These are phyloP conservation scores for Yarrowia sp. DNA, from an alignment of 805 yeast genomes.

Conservation along the genomic window DNA sequence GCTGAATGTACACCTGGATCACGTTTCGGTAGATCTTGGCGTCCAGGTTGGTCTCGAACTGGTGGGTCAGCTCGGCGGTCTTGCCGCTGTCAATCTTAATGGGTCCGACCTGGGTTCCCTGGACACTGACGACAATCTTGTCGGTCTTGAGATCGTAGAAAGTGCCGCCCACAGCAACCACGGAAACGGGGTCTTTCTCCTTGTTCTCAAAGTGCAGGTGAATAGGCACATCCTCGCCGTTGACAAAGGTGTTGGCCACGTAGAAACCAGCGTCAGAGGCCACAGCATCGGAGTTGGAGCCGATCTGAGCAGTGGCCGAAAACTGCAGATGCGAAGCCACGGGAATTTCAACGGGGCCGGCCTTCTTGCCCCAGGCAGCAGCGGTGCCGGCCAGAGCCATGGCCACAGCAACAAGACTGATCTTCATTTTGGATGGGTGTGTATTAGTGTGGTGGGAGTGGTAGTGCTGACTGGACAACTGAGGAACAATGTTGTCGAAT, in stretches of 20 bases:
- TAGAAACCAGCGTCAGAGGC: conserved; percentile 14
- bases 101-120: conserved; percentile 57
- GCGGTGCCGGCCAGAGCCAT: conserved; percentile 21
- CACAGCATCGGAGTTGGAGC: conserved; percentile 22
- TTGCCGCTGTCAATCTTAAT: conserved; percentile 64
- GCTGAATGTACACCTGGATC: conserved; percentile 42
- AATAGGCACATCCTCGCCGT: conserved; percentile 46
- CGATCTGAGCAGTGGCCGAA: conserved; percentile 13
- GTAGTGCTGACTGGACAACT: not conserved
- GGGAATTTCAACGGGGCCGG: conserved; percentile 33
- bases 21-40: conserved; percentile 64
- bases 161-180: conserved; percentile 45
- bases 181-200: conserved; percentile 43
- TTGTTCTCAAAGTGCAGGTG: conserved; percentile 45
- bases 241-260: conserved; percentile 41
- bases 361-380: conserved; percentile 33
- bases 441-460: not conserved
- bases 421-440: conserved; percentile 11
- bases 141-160: conserved; percentile 42
- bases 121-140: conserved; percentile 36
- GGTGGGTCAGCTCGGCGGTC: conserved; percentile 58
- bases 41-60: conserved; percentile 24
- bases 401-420: conserved; percentile 31
- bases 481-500: not conserved
- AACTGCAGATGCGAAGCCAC: conserved; percentile 24